Evolutionary conservation across 1,284 basidiomycete genomes (phyloP).

Genomic region (Pisolithus thermaeus): DNA sequence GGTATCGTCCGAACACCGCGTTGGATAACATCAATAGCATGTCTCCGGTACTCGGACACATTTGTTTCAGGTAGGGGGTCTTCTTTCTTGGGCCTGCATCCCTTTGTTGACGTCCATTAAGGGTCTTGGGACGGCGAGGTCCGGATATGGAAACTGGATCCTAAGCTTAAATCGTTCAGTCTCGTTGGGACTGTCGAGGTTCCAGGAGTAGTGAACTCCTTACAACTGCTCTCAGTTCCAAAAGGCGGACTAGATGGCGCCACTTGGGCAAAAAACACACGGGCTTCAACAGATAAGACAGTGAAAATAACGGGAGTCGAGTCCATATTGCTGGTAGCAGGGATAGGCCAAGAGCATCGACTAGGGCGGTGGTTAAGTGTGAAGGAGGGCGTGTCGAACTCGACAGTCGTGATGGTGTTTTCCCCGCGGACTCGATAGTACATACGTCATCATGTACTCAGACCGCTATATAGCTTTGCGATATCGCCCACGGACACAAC

Average conservation of each 20-base stretch:
- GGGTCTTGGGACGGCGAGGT: conserved; percentile 92
- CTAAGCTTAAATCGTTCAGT: conserved; percentile 71
- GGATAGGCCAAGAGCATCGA: conserved; percentile 82
- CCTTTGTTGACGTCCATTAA: conserved; percentile 22
- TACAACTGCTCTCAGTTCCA: conserved; percentile 72
- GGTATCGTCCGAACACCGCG: conserved; percentile 75
- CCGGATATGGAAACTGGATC: conserved; percentile 84
- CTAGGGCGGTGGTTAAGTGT: conserved; percentile 84
- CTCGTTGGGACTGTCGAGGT: conserved; percentile 59
- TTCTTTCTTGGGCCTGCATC: not conserved
- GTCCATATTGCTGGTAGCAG: conserved; percentile 67
- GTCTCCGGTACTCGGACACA: conserved; percentile 83
- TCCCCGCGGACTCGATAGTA: conserved; percentile 13
- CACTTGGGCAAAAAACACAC: conserved; percentile 16
- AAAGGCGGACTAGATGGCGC: conserved; percentile 34
- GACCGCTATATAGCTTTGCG: not conserved
- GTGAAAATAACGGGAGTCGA: conserved; percentile 24
- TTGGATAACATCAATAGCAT: conserved; percentile 85
- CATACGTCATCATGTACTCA: not conserved
- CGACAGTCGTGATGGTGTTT: conserved; percentile 54
- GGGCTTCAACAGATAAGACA: conserved; percentile 7
- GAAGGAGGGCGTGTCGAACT: conserved; percentile 69
- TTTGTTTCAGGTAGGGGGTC: conserved; percentile 74
- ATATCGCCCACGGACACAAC: too few species aligned
- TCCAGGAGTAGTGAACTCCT: conserved; percentile 82